phyloP scores from a whole-genome alignment of 495 filamentous ascomycete species.

The Hypomontagnella submonticulosa region DNA sequence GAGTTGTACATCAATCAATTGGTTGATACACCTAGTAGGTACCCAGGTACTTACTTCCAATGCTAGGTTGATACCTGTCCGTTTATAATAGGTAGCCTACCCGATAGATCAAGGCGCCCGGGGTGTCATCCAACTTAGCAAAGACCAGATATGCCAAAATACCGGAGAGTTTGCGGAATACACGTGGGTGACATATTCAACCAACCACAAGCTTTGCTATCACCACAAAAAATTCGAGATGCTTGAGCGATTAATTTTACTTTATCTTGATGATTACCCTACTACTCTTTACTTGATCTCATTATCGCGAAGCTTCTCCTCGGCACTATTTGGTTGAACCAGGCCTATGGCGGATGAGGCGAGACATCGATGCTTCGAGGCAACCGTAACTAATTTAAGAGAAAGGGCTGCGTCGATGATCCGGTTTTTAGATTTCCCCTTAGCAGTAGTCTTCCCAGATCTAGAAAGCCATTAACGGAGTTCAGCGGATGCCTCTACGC shows the following conservation, averaged over 20 bases:
- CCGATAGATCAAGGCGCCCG: neutral
- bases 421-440: too few relatives aligned
- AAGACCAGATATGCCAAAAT: slow-evolving; percentile 13
- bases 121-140: slow-evolving; percentile 1
- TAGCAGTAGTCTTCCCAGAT: slow-evolving; percentile 1
- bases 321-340: slow-evolving; percentile 1
- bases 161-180: too few relatives aligned
- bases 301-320: neutral
- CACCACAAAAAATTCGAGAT: neutral
- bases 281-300: neutral
- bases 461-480: neutral
- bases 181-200: too few relatives aligned
- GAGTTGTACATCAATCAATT: too few relatives aligned
- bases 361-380: slow-evolving; percentile 2
- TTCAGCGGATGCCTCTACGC: slow-evolving; percentile 31
- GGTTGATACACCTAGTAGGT: too few relatives aligned
- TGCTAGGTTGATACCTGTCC: too few relatives aligned
- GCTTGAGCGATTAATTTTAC: neutral
- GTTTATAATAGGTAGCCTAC: too few relatives aligned
- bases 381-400: slow-evolving; percentile 1
- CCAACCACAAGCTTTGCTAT: too few relatives aligned
- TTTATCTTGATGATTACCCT: neutral
- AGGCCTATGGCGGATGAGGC: too few relatives aligned
- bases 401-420: slow-evolving; percentile 1
- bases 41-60: too few relatives aligned